These are phyloP conservation scores for Rhododendron ferrugineum DNA, from an alignment of 148 eudicot genomes.

Conservation along the genomic window DNA sequence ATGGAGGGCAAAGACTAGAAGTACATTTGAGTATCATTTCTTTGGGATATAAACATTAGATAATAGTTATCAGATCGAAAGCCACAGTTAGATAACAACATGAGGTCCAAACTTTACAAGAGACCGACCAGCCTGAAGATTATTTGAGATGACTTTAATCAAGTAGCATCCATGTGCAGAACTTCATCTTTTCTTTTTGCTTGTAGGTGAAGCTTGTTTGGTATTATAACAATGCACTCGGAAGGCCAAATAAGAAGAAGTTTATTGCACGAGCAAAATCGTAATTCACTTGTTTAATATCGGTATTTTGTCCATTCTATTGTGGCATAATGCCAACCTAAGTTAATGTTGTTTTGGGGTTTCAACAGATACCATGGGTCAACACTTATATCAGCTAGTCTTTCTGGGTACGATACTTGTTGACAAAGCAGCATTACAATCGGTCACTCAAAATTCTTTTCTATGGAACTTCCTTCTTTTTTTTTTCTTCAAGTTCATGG, in stretches of 20 bases:
- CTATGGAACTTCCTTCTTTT: not conserved
- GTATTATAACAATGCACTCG: conserved; percentile 97
- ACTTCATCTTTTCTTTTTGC: conserved; percentile 1
- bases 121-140: not conserved
- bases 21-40: not conserved
- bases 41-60: not conserved
- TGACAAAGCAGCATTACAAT: not conserved
- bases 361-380: conserved; percentile 90
- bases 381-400: conserved; percentile 90
- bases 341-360: conserved; percentile 9
- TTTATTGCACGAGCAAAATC: conserved; percentile 89
- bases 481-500: not conserved
- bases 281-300: conserved; percentile 32
- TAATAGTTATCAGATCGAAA: not conserved
- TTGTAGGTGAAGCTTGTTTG: conserved; percentile 95
- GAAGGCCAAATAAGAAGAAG: conserved; percentile 93
- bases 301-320: not conserved
- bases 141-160: not conserved
- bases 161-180: not conserved
- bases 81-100: not conserved
- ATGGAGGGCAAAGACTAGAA: not conserved
- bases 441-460: not conserved
- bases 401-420: conserved; percentile 66
- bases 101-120: not conserved
- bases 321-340: not conserved